Conservation (phyloP, 805 yeast genomes). For the Starmerella ratchasimensis region DNA sequence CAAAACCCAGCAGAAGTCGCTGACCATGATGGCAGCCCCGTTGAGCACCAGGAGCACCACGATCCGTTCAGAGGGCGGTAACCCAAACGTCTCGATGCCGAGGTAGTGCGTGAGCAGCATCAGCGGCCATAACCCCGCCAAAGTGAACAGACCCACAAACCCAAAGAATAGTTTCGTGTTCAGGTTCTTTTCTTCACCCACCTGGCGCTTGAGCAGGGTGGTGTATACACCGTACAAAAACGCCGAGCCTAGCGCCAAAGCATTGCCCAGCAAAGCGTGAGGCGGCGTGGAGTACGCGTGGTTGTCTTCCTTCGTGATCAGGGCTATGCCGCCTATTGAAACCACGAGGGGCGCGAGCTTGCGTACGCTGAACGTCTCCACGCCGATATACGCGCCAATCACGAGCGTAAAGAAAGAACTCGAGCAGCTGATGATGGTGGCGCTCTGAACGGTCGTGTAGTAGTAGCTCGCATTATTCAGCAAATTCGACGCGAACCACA, state of each 20-base stretch:
- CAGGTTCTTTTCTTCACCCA: constrained; percentile 58
- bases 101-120: constrained; percentile 47
- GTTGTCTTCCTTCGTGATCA: constrained; percentile 49
- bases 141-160: constrained; percentile 77
- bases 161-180: constrained; percentile 88
- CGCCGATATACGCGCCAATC: constrained; percentile 57
- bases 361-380: constrained; percentile 51
- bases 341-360: constrained; percentile 59
- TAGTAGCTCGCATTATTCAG: constrained; percentile 76
- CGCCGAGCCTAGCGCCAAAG: constrained; percentile 73
- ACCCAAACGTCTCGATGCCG: constrained; percentile 56
- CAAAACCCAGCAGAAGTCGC: constrained; percentile 92
- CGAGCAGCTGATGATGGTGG: constrained; percentile 84
- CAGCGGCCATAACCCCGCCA: constrained; percentile 70
- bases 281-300: constrained; percentile 19
- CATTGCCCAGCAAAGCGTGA: constrained; percentile 48
- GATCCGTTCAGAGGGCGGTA: constrained; percentile 46
- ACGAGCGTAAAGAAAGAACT: constrained; percentile 84
- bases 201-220: constrained; percentile 60
- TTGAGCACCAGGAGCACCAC: constrained; percentile 46
- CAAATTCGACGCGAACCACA: constrained; percentile 86
- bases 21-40: constrained; percentile 63
- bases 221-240: constrained; percentile 85
- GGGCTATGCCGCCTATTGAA: constrained; percentile 63
- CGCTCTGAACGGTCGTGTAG: constrained; percentile 86